Base-by-base conservation (phyloP, 2,329 filamentous ascomycete species). In the Gnomoniopsis smithogilvyi region DNA sequence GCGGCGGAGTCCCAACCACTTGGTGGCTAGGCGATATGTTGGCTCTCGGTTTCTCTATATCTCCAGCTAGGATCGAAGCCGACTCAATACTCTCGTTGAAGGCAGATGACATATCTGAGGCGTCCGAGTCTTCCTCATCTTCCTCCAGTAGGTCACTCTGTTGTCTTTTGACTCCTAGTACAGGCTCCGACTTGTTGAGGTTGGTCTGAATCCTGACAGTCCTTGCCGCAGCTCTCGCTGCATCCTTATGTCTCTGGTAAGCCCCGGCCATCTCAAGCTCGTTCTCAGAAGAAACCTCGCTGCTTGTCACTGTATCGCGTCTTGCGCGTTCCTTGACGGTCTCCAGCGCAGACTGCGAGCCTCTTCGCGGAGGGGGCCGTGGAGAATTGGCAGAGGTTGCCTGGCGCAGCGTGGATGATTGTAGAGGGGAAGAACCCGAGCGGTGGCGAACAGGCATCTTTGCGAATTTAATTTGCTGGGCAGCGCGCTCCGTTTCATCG, bases 391-490 rank as follows among this genome's bases (percentile, higher is more conserved):
- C 71, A 11, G 73, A 74, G 2, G 76, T 76, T 3, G 81, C 78
- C 61, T 88, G 86, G 48, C 80, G 80, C 26, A 85, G 73, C 60
- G 82, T 85, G 17, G 86, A 87, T 15, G 82, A 84, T 64, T 91
- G 87, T 41, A 90, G 87, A 3, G 94, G 94, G 51, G 94, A 97
- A 0, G 93, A 97, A 12, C 91, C 94, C 26, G 93, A 91, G 58
- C 94, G 87, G 65, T 86, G 87, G 33, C 93, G 85, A 47, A 96
- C 83, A 1, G 95, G 94, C 91, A 97, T 94, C 75, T 98, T 98
- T 51, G 90, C 87, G 73, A 99, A 99, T 69, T 94, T 93, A 71
- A 98, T 96, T 72, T 96, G 91, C 70, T 96, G 91, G 2, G 89
- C 89, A 48, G 90, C 89, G 56, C 89, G 74, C 58, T 91, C 88